Base-by-base conservation (phyloP, 495 filamentous ascomycete species). In the Xylaria nigripes region DNA sequence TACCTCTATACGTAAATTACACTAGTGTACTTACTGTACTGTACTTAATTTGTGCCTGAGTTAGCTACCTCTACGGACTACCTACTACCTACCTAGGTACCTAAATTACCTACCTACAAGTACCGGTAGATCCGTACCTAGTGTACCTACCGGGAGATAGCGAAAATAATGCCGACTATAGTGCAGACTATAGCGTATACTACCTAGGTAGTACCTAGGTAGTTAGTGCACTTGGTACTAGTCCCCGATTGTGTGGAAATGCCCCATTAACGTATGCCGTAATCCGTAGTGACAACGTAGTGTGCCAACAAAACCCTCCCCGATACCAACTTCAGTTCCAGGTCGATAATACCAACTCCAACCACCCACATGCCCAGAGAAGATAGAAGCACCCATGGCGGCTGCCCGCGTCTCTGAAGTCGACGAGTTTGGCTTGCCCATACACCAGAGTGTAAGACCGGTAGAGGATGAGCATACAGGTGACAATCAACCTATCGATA, bases 351-450 rank as follows among this genome's bases (percentile, higher is more conserved):
- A 27, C 27, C 19, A 19, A 32, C 22, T 38, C 46, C 27, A 44
- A 57, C 57, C n/a, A 54, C 57, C 43, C 59, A 62, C 59, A 67
- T 67, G 64, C 53, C 50, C 57, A 60, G 53, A 29, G 4, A 44
- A 61, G 44, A 47, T 53, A 57, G 51, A 53, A 51, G 50, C 48
- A 50, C 32, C 59, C 62, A 70, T 70, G 68, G 58, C 59, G 49
- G 44, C 65, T 41, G 65, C 64, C 57, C 69, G 65, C 58, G 60
- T 49, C 49, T 62, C 62, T 19, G 72, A 82, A 57, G 50, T 72
- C 19, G 79, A 82, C 62, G 79, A 82, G 42, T 82, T 81, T 61
- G 78, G 79, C 22, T 65, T 82, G 46, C 78, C 76, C 40, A 69
- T 81, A 29, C 66, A 60, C 61, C 75, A 74, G 56, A 68, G 64